Conservation (phyloP, 495 filamentous ascomycete species). For the Aspergillus hancockii region DNA sequence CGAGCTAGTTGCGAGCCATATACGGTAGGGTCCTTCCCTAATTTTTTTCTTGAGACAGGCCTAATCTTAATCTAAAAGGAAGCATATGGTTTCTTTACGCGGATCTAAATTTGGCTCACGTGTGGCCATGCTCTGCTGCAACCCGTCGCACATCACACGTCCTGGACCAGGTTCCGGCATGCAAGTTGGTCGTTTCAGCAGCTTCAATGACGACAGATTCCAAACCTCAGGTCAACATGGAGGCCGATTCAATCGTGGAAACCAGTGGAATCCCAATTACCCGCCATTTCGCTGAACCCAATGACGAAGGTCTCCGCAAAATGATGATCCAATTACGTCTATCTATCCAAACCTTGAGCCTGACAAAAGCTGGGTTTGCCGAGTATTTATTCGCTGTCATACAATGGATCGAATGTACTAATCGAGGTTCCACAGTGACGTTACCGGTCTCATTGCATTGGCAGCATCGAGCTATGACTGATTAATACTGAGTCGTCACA, state of each 20-base stretch:
- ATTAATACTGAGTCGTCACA: neutral
- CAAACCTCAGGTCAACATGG: constrained; percentile 28
- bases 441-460: neutral
- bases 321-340: neutral
- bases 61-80: constrained; percentile 47
- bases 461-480: neutral
- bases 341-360: neutral
- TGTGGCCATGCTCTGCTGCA: constrained; percentile 98
- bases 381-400: neutral
- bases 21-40: constrained; percentile 54
- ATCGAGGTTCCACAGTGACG: neutral
- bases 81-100: constrained; percentile 98
- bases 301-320: neutral
- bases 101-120: constrained; percentile 98
- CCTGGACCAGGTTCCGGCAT: constrained; percentile 77
- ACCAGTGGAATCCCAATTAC: constrained; percentile 42
- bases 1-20: constrained; percentile 88
- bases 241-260: constrained; percentile 37
- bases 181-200: constrained; percentile 58
- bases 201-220: constrained; percentile 54
- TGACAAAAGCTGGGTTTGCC: neutral
- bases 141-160: constrained; percentile 80
- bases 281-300: constrained; percentile 36
- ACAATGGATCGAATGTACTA: neutral
- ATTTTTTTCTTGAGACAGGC: neutral